These are phyloP conservation scores for Paracorniculantispora psalliotae DNA, from an alignment of 2,329 filamentous ascomycete species.

Conservation along the genomic window DNA sequence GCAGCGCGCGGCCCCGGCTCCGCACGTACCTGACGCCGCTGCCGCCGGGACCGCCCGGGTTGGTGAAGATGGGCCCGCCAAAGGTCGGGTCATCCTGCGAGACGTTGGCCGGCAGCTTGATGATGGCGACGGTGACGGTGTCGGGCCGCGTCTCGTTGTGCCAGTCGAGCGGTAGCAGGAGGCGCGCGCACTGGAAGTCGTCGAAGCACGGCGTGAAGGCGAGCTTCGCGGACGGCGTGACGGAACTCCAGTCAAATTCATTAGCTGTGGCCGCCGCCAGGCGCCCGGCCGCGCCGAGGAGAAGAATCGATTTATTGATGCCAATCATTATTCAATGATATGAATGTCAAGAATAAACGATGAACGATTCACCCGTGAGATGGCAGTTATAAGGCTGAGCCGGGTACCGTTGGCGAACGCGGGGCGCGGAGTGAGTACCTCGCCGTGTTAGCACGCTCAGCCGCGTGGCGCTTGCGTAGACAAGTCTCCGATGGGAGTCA, in stretches of 20 bases:
- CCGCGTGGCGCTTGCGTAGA: not conserved
- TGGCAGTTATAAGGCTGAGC: not conserved
- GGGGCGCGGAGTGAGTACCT: not conserved
- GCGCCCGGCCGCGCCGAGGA: not conserved
- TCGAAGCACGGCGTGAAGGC: conserved; percentile 36
- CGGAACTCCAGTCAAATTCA: conserved; percentile 30
- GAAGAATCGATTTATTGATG: not conserved
- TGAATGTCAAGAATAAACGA: not conserved
- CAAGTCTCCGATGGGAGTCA: not conserved
- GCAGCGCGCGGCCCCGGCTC: conserved; percentile 23
- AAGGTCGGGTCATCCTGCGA: conserved; percentile 31
- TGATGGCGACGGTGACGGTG: conserved; percentile 35
- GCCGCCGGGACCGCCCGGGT: conserved; percentile 41
- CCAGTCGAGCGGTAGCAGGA: conserved; percentile 41
- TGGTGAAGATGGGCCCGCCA: conserved; percentile 38
- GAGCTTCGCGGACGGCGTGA: conserved; percentile 31
- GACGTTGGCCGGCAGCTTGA: conserved; percentile 36
- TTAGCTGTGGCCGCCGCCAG: not conserved
- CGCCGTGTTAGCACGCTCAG: not conserved
- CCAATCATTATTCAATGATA: not conserved
- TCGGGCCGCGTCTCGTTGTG: conserved; percentile 23
- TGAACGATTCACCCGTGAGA: not conserved
- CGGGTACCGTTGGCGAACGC: not conserved
- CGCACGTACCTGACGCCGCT: conserved; percentile 31
- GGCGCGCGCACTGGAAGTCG: conserved; percentile 35